Conservation (phyloP, 345 rosid species). For the Passiflora organensis region DNA sequence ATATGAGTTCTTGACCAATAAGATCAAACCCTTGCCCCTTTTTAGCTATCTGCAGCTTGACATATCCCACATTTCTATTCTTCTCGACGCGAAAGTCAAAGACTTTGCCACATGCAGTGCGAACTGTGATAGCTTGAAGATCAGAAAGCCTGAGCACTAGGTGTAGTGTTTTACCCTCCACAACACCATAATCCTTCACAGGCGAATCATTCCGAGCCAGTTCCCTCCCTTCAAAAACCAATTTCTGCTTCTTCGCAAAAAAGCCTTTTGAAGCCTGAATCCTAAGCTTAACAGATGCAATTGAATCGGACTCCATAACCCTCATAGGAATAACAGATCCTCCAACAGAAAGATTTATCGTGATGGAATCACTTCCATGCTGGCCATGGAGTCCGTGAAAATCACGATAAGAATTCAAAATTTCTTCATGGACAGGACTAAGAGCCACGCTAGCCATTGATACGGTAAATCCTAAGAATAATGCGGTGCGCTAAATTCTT, state of each 20-base stretch:
- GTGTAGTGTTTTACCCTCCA: conserved; percentile 60
- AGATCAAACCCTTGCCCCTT: conserved; percentile 41
- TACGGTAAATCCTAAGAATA: conserved; percentile 31
- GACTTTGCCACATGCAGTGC: conserved; percentile 58
- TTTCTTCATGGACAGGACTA: conserved; percentile 50
- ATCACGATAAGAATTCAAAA: conserved; percentile 32
- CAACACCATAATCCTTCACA: conserved; percentile 49
- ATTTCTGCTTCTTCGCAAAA: conserved; percentile 59
- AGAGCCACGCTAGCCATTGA: conserved; percentile 53
- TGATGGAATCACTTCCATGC: conserved; percentile 38
- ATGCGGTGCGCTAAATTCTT: background rate
- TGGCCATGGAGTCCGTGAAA: conserved; percentile 24
- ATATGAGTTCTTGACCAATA: conserved; percentile 54
- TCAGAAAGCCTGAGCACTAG: conserved; percentile 61
- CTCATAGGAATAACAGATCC: conserved; percentile 57
- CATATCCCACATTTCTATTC: conserved; percentile 62
- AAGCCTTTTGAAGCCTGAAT: conserved; percentile 62
- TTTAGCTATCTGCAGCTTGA: conserved; percentile 64
- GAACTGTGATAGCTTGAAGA: conserved; percentile 58
- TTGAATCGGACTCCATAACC: conserved; percentile 62
- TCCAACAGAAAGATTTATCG: conserved; percentile 49
- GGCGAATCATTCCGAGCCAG: conserved; percentile 45
- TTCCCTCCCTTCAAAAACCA: conserved; percentile 58
- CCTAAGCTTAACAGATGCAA: conserved; percentile 74
- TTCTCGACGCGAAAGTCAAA: conserved; percentile 54